Evolutionary conservation across 1,284 basidiomycete genomes (phyloP).

Genomic region (Albatrellus sp.): DNA sequence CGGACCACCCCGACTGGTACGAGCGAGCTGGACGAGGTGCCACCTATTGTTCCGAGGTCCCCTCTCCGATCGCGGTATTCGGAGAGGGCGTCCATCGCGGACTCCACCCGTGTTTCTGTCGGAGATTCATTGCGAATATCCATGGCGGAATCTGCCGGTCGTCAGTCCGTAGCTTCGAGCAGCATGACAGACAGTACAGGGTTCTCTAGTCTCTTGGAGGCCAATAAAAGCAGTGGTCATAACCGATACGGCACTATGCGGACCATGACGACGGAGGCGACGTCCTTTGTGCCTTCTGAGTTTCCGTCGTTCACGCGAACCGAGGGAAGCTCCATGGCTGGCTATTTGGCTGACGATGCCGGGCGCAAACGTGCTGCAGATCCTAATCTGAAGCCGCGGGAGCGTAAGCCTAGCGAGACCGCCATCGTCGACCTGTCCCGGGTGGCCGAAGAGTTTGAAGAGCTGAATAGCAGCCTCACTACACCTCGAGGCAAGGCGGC

Average conservation of each 20-base stretch:
- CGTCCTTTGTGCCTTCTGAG: conserved; percentile 41
- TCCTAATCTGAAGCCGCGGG: conserved; percentile 19
- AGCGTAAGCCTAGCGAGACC: conserved; percentile 51
- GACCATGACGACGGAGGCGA: conserved; percentile 66
- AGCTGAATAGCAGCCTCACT: conserved; percentile 30
- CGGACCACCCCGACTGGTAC: conserved; percentile 9
- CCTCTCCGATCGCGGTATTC: conserved; percentile 32
- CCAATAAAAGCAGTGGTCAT: conserved; percentile 14
- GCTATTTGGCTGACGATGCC: conserved; percentile 30
- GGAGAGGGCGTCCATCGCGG: conserved; percentile 25
- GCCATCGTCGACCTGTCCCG: conserved; percentile 47
- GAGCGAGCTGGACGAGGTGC: conserved; percentile 19
- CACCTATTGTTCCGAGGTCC: conserved; percentile 34
- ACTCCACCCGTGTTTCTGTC: conserved; percentile 32
- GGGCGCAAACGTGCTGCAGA: neutral
- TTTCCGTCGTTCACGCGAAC: conserved; percentile 48
- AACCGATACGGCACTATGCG: conserved; percentile 68
- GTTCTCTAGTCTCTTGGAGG: conserved; percentile 49
- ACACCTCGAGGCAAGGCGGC: conserved; percentile 29
- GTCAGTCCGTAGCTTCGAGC: conserved; percentile 28
- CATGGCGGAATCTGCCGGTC: conserved; percentile 27
- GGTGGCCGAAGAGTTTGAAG: conserved; percentile 62
- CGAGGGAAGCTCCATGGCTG: conserved; percentile 43
- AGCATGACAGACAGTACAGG: conserved; percentile 37
- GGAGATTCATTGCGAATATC: conserved; percentile 18